phyloP scores from a whole-genome alignment of 495 filamentous ascomycete genomes.

The Neurospora sp. region DNA sequence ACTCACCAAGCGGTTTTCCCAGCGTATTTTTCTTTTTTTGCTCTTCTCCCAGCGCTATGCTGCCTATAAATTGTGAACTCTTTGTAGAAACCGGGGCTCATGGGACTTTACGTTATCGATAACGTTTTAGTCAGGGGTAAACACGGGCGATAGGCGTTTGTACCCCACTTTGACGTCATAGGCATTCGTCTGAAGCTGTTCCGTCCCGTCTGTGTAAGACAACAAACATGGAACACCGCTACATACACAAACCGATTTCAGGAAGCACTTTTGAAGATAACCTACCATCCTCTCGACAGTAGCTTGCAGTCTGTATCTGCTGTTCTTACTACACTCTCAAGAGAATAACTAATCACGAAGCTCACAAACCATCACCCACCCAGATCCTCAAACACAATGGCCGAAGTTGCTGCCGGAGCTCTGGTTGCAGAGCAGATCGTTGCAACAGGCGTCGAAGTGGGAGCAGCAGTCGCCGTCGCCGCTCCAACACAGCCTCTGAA shows the following conservation, averaged over 20 bases:
- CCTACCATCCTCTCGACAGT: not conserved
- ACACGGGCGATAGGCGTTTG: not conserved
- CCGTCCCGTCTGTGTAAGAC: not conserved
- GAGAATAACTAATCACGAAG: not conserved
- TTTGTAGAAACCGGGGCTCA: not conserved
- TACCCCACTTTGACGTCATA: not conserved
- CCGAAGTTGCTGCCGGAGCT: slow-evolving; percentile 29
- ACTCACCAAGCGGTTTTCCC: not conserved
- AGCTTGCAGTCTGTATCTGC: not conserved
- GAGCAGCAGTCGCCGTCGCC: slow-evolving; percentile 25
- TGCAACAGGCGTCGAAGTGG: slow-evolving; percentile 32
- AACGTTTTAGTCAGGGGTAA: not conserved
- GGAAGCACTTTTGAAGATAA: not conserved
- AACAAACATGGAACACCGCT: not conserved
- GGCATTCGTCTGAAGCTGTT: not conserved
- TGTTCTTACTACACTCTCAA: not conserved
- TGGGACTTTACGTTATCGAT: not conserved
- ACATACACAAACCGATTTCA: not conserved
- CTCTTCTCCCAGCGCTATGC: not conserved
- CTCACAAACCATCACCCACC: not conserved
- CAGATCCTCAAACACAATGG: slow-evolving; percentile 14
- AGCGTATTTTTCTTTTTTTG: not conserved
- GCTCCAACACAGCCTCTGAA: slow-evolving; percentile 34
- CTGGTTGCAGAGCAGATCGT: slow-evolving; percentile 33
- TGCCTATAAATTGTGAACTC: not conserved